phyloP scores from a whole-genome alignment of 371 early-diverging fungal species.

The Mucor irregularis region DNA sequence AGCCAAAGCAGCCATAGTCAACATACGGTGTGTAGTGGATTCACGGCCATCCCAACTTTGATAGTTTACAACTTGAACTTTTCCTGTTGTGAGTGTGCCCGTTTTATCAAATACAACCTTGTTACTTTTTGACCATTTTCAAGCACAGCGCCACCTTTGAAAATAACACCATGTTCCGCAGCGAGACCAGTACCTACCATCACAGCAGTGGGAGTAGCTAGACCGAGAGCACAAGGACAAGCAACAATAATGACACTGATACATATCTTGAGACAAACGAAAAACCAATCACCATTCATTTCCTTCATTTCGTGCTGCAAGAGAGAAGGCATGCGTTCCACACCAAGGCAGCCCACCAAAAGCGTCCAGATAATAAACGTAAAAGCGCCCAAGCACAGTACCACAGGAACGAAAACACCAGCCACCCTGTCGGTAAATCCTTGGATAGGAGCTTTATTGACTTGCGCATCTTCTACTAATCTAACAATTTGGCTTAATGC shows the following conservation, averaged over 20 bases:
- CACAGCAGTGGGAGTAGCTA: slow-evolving; percentile 96
- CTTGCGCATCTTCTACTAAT: slow-evolving; percentile 87
- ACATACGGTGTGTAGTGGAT: slow-evolving; percentile 9
- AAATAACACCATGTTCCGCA: slow-evolving; percentile 88
- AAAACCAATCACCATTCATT: slow-evolving; percentile 67
- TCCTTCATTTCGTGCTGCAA: slow-evolving; percentile 52
- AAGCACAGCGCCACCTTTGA: slow-evolving; percentile 83
- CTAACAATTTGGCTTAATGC: slow-evolving; percentile 85
- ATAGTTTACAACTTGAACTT: slow-evolving; percentile 70
- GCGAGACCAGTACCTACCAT: slow-evolving; percentile 98
- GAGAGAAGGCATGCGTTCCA: slow-evolving; percentile 52
- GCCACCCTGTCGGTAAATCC: slow-evolving; percentile 82
- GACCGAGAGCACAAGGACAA: slow-evolving; percentile 97
- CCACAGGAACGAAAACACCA: slow-evolving; percentile 88
- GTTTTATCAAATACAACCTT: slow-evolving; percentile 96
- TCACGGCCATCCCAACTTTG: slow-evolving; percentile 17
- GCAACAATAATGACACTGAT: slow-evolving; percentile 96
- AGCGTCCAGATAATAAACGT: slow-evolving; percentile 86
- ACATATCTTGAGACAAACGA: slow-evolving; percentile 83
- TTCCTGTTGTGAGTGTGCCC: slow-evolving; percentile 90
- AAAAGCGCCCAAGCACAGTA: slow-evolving; percentile 63
- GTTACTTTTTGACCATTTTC: slow-evolving; percentile 82
- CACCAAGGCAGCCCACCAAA: slow-evolving; percentile 48
- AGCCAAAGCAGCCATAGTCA: slow-evolving; percentile 62
- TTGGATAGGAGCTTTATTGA: slow-evolving; percentile 86